Base-by-base conservation (phyloP, 1,284 basidiomycete genomes). In the Cronartium quercuum region DNA sequence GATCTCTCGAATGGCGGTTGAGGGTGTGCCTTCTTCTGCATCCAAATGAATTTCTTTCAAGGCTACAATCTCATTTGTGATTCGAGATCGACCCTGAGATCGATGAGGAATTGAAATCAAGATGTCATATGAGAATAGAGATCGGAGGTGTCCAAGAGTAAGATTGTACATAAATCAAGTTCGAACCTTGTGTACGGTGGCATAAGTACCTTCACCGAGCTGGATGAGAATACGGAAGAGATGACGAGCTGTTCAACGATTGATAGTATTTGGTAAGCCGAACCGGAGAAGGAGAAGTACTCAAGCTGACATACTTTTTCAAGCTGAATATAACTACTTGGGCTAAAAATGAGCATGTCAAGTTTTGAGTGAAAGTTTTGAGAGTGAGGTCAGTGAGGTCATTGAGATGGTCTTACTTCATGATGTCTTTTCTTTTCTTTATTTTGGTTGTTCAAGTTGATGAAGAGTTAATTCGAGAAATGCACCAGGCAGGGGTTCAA, bases 41-140 rank as follows among this genome's bases (percentile, higher is more conserved):
- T 96, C 92, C 76, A 96, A 89, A 80, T 95, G 92, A 77, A 95
- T 95, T 83, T 94, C 93, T 82, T 95, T 95, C 74, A 95, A 83
- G 13, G 91, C 91, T 12, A 94, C 91, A 75, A 92, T 90, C 81
- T 93, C 91, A 80, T 92, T 92, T 34, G 91, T 93, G 41, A 90
- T 91, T 77, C 91, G 85, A n/a, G 78, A 79, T n/a, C 80, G 78
- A 76, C 80, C 80, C 80, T 81, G 40, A 37, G 5, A 18, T 47
- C 6, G 15, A n/a, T 55, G 6, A 55, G 38, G 65, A 75, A 6
- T 18, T 2, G 61, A 61, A 40, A 15, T 55, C 21, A 57, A 51
- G 51, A 18, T 18, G 4, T 40, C 55, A 34, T 7, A 24, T 60
- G 35, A 37, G 21, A 34, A 60, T n/a, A 34, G 57, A 21, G 10